A percentile compares a stretch with the other conserved stretches of the same genome.
These are phyloP conservation scores for Papilionanthe hybrid DNA, from an alignment of 116 monocot genomes.

Conservation along the genomic window DNA sequence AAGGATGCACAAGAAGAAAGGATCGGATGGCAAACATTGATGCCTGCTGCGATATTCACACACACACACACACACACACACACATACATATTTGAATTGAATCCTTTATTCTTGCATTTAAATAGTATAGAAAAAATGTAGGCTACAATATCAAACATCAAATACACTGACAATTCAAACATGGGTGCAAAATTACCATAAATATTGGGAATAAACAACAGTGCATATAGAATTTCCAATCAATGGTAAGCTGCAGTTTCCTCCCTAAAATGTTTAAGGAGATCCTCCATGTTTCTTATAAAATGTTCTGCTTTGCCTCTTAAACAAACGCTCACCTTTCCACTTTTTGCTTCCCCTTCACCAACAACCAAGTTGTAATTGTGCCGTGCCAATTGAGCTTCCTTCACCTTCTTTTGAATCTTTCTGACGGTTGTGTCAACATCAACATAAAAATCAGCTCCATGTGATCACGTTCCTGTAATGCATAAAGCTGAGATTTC, in stretches of 20 bases:
- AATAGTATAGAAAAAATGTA: too few relatives aligned
- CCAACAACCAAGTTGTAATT: slow-evolving; percentile 94
- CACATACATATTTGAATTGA: too few relatives aligned
- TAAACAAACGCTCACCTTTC: slow-evolving; percentile 71
- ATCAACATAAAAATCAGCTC: slow-evolving; percentile 76
- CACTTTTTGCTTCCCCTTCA: slow-evolving; percentile 68
- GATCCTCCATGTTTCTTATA: slow-evolving; percentile 40
- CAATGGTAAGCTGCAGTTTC: slow-evolving; percentile 45
- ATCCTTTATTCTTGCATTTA: too few relatives aligned
- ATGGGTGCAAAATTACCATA: too few relatives aligned
- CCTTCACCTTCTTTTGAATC: slow-evolving; percentile 77
- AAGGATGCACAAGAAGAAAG: too few relatives aligned
- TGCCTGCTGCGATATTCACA: too few relatives aligned
- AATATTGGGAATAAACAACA: too few relatives aligned
- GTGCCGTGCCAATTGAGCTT: slow-evolving; percentile 81
- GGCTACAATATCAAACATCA: too few relatives aligned
- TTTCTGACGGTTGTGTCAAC: slow-evolving; percentile 57
- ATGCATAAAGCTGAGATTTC: slow-evolving; percentile 63
- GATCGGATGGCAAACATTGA: too few relatives aligned
- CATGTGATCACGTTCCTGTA: slow-evolving; percentile 63
- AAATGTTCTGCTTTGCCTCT: slow-evolving; percentile 50
- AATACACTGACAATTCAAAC: too few relatives aligned
- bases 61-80: too few relatives aligned
- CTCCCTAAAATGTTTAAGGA: slow-evolving; percentile 46
- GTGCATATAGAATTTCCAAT: background rate